Conservation (phyloP, 495 filamentous ascomycete species). For the Cladorrhinum samala region DNA sequence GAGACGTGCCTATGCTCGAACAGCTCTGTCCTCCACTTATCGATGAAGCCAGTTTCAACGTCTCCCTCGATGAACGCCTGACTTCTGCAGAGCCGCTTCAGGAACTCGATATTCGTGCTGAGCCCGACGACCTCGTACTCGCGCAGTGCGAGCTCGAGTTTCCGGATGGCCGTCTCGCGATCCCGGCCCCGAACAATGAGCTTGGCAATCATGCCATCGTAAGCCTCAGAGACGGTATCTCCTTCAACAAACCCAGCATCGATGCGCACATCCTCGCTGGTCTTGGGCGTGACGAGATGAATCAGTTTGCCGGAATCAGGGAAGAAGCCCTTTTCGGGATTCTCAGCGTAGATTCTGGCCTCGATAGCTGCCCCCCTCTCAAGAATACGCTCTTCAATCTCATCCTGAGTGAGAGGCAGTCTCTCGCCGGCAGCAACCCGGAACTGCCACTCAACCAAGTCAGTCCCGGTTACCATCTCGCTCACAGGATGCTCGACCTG, state of each 20-base stretch:
- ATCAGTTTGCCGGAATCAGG: constrained; percentile 88
- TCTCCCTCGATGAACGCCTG: constrained; percentile 78
- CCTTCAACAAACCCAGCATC: constrained; percentile 89
- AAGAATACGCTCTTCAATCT: constrained; percentile 72
- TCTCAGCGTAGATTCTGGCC: constrained; percentile 94
- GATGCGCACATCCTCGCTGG: constrained; percentile 68
- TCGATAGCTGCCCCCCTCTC: constrained; percentile 82
- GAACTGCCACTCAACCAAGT: constrained; percentile 95
- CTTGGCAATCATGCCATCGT: constrained; percentile 99
- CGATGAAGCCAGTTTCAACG: constrained; percentile 94
- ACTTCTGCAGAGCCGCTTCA: constrained; percentile 78
- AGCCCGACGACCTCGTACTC: constrained; percentile 90
- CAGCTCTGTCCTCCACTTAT: constrained; percentile 72
- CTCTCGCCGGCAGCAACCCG: constrained; percentile 80
- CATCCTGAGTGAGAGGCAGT: constrained; percentile 78
- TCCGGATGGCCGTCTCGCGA: constrained; percentile 75
- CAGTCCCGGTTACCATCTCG: constrained; percentile 92
- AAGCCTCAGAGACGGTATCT: constrained; percentile 89
- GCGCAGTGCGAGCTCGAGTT: constrained; percentile 72
- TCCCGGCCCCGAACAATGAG: constrained; percentile 82
- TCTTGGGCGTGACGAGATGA: constrained; percentile 69
- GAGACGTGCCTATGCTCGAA: constrained; percentile 50
- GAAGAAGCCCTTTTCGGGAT: constrained; percentile 81
- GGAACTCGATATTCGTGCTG: constrained; percentile 92
- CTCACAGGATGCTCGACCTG: constrained; percentile 98